Percentiles rank a stretch among this genome's conserved stretches.
phyloP scores from a whole-genome alignment of 176 grass and related monocot genomes.

The Otatea glauca region DNA sequence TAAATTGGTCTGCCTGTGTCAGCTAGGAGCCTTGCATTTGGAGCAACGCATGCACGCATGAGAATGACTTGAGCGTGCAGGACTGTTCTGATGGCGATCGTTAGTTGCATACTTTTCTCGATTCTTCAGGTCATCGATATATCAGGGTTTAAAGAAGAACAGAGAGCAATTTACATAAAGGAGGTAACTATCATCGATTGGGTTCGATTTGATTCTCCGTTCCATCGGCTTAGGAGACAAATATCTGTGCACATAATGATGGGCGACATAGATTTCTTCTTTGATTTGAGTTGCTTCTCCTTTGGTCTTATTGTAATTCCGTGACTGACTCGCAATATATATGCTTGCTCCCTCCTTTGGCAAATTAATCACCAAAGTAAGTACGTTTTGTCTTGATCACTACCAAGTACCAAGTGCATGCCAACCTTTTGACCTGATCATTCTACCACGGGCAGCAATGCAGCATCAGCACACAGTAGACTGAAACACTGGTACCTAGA shows the following conservation, averaged over 20 bases:
- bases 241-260: neutral
- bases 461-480: neutral
- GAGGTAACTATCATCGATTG: neutral
- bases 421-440: neutral
- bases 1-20: too few species aligned
- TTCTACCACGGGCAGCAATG: neutral
- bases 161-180: neutral
- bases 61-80: slow-evolving; percentile 15
- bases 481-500: neutral
- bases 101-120: neutral
- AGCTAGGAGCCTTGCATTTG: slow-evolving; percentile 1
- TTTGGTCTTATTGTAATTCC: neutral
- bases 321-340: too few species aligned
- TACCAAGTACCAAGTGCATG: neutral
- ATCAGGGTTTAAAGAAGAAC: neutral
- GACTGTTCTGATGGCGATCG: neutral
- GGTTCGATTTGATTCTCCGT: neutral
- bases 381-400: neutral
- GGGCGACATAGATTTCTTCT: neutral
- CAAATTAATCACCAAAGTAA: neutral
- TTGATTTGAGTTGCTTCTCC: neutral
- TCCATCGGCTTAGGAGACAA: slow-evolving; percentile 7
- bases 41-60: slow-evolving; percentile 12
- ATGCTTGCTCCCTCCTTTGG: neutral
- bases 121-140: neutral